phyloP scores from a whole-genome alignment of 352 stramenopile species.

The Phytophthora citricola region DNA sequence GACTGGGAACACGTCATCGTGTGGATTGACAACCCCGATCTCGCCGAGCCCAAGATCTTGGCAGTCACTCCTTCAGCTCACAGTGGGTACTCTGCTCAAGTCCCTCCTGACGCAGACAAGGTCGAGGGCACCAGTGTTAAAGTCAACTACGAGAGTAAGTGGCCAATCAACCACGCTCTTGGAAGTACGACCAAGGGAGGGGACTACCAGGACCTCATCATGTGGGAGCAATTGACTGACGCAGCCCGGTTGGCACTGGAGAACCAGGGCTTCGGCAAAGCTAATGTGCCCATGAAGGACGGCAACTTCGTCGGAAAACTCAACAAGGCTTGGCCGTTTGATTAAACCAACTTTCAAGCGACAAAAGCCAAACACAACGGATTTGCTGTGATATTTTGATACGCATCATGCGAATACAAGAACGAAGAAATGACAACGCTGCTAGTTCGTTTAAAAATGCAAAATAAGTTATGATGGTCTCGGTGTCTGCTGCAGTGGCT shows the following conservation, averaged over 20 bases:
- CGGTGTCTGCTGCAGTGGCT: constrained; percentile 25
- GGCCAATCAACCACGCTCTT: constrained; percentile 7
- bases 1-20: constrained; percentile 19
- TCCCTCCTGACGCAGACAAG: neutral
- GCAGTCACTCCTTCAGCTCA: constrained; percentile 1
- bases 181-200: constrained; percentile 1
- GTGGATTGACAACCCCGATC: constrained; percentile 9
- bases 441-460: no score
- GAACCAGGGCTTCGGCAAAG: neutral
- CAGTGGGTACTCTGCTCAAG: constrained; percentile 9
- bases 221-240: constrained; percentile 12
- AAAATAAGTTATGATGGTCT: neutral
- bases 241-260: constrained; percentile 2
- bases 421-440: no score
- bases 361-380: no score
- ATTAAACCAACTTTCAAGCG: neutral
- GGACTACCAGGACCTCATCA: constrained; percentile 9
- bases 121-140: constrained; percentile 4
- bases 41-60: constrained; percentile 2
- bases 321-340: constrained; percentile 5
- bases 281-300: constrained; percentile 9
- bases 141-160: constrained; percentile 13
- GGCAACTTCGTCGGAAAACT: constrained; percentile 3
- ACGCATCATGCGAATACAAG: neutral
- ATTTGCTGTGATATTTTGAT: neutral